phyloP scores from a whole-genome alignment of 768 basidiomycete species.

The Leccinum sublutescens region DNA sequence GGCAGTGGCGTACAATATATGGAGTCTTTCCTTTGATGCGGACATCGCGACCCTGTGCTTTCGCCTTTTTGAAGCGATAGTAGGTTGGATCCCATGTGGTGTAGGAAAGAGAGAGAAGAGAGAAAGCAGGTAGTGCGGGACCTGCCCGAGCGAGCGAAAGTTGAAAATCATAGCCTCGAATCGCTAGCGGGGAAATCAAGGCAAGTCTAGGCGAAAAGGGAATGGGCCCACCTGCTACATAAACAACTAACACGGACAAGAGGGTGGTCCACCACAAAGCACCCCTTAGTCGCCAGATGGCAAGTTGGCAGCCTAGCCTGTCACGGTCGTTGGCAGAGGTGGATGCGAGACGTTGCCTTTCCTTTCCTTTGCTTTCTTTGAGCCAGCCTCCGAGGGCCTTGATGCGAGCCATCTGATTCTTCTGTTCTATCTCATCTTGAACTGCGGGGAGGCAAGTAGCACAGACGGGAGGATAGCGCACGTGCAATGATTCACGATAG shows the following conservation, averaged over 20 bases:
- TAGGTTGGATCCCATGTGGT: conserved; percentile 88
- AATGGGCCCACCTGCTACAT: conserved; percentile 44
- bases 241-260: conserved; percentile 39
- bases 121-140: conserved; percentile 49
- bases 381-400: conserved; percentile 73
- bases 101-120: conserved; percentile 68
- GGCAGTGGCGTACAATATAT: conserved; percentile 54
- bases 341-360: conserved; percentile 49
- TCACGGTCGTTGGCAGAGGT: conserved; percentile 41
- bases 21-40: conserved; percentile 59
- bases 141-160: conserved; percentile 20
- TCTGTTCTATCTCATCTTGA: conserved; percentile 74
- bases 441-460: conserved; percentile 70
- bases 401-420: conserved; percentile 79
- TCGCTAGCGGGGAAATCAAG: conserved; percentile 17
- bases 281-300: conserved; percentile 71
- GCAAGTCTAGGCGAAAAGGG: not conserved
- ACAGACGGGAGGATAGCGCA: conserved; percentile 89
- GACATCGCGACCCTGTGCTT: conserved; percentile 69
- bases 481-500: conserved; percentile 72
- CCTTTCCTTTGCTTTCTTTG: conserved; percentile 64
- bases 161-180: conserved; percentile 23
- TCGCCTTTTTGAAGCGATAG: conserved; percentile 52
- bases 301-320: conserved; percentile 47
- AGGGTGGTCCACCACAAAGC: conserved; percentile 58